A percentile compares a stretch with the other conserved stretches of the same genome.
Conservation (phyloP, 129 eudicot species). For the Oenanthe sinensis region DNA sequence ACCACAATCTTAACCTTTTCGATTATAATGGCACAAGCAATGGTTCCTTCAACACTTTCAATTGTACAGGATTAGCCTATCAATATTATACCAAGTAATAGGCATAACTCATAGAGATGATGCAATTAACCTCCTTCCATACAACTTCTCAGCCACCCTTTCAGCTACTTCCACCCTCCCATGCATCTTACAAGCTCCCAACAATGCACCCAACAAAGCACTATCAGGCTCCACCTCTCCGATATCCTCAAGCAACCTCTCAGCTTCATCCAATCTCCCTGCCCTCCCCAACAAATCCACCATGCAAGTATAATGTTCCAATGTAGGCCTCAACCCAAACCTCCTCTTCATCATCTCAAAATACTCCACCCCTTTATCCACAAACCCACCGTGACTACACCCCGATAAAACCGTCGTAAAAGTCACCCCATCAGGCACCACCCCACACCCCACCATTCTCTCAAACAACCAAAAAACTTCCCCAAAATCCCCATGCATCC, state of each 20-base stretch:
- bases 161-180: conserved; percentile 43
- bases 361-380: conserved; percentile 39
- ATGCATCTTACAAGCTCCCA: conserved; percentile 42
- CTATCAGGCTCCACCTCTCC: conserved; percentile 34
- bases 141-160: conserved; percentile 38
- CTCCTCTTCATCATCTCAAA: conserved; percentile 36
- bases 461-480: conserved; percentile 27
- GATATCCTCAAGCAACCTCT: conserved; percentile 12
- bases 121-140: conserved; percentile 17
- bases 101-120: neutral
- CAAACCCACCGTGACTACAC: conserved; percentile 47
- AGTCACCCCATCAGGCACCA: conserved; percentile 22
- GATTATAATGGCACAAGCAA: neutral
- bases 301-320: conserved; percentile 62
- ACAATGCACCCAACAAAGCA: conserved; percentile 34
- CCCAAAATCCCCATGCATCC: conserved; percentile 16
- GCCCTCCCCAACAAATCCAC: conserved; percentile 61
- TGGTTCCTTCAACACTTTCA: neutral
- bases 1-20: neutral
- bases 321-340: conserved; percentile 26
- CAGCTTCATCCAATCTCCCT: conserved; percentile 41
- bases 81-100: no score
- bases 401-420: conserved; percentile 20
- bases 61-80: neutral
- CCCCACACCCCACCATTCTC: conserved; percentile 12